These are phyloP conservation scores for Monosporascus cannonballus DNA, from an alignment of 2,329 filamentous ascomycete species.

Conservation along the genomic window DNA sequence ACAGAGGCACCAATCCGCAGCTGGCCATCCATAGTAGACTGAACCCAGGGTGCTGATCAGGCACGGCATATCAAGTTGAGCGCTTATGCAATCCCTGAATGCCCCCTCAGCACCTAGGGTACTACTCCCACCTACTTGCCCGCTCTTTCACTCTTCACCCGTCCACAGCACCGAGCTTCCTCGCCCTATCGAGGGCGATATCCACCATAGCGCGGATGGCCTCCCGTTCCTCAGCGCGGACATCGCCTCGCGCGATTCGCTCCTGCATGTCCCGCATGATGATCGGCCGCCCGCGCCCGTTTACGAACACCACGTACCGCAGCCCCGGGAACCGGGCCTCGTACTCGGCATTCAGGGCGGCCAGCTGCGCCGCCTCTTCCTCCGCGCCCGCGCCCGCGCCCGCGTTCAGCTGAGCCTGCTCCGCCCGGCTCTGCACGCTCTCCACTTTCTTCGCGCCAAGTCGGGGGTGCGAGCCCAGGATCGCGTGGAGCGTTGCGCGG, in stretches of 20 bases:
- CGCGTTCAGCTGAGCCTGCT: slow-evolving; percentile 69
- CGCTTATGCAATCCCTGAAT: no score
- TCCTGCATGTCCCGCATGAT: slow-evolving; percentile 78
- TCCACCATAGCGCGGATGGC: slow-evolving; percentile 88
- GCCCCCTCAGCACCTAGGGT: no score
- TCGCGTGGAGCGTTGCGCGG: slow-evolving; percentile 56
- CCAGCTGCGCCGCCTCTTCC: slow-evolving; percentile 54
- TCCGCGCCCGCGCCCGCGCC: slow-evolving; percentile 39
- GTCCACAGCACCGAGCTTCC: slow-evolving; percentile 43
- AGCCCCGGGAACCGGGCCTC: slow-evolving; percentile 76
- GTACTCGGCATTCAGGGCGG: slow-evolving; percentile 67
- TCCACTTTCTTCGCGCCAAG: slow-evolving; percentile 76
- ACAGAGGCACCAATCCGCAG: no score
- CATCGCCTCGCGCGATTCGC: slow-evolving; percentile 64
- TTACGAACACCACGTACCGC: slow-evolving; percentile 88
- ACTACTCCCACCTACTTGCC: not conserved
- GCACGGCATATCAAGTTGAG: no score
- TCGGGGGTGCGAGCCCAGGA: slow-evolving; percentile 76
- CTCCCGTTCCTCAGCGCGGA: slow-evolving; percentile 61
- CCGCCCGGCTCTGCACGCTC: slow-evolving; percentile 72
- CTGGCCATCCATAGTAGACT: no score
- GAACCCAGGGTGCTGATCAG: no score
- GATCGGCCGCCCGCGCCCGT: slow-evolving; percentile 64
- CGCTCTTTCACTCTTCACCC: not conserved
- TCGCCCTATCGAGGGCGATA: slow-evolving; percentile 75